Evolutionary conservation across 208 protist genomes (phyloP).

Genomic region (Balamuthia mandrillaris): DNA sequence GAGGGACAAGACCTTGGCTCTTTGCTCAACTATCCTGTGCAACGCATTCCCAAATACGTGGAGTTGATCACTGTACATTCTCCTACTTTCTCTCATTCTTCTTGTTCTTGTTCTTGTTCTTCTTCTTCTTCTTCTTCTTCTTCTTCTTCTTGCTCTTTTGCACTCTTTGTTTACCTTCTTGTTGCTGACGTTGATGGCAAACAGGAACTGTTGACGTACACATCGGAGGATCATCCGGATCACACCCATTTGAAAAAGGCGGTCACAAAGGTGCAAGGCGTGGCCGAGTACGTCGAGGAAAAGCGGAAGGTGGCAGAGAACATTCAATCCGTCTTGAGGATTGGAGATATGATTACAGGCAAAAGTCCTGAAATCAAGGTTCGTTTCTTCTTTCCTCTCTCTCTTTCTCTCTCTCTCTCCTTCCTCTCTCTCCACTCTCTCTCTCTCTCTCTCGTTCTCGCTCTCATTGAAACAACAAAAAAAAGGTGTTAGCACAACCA

Average conservation of each 20-base stretch:
- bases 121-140: no score
- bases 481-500: background rate
- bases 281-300: slow-evolving; percentile 62
- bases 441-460: no score
- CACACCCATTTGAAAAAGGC: slow-evolving; percentile 46
- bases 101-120: no score
- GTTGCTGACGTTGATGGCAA: background rate
- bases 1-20: slow-evolving; percentile 40
- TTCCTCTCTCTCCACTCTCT: no score
- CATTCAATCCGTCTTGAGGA: slow-evolving; percentile 52
- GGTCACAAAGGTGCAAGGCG: slow-evolving; percentile 53
- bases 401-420: no score
- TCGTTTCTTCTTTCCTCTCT: no score
- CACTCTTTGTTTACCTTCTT: background rate
- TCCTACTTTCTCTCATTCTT: no score
- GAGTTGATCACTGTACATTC: no score
- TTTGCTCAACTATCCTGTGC: slow-evolving; percentile 62
- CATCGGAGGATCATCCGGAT: slow-evolving; percentile 48
- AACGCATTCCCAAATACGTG: slow-evolving; percentile 63
- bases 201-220: slow-evolving; percentile 53
- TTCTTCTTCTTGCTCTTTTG: no score
- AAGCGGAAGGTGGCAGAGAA: slow-evolving; percentile 64
- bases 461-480: background rate
- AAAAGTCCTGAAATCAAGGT: slow-evolving; percentile 39
- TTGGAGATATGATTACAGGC: slow-evolving; percentile 51